Base-by-base conservation (phyloP, 176 grass and related monocot genomes). In the Carex scoparia region DNA sequence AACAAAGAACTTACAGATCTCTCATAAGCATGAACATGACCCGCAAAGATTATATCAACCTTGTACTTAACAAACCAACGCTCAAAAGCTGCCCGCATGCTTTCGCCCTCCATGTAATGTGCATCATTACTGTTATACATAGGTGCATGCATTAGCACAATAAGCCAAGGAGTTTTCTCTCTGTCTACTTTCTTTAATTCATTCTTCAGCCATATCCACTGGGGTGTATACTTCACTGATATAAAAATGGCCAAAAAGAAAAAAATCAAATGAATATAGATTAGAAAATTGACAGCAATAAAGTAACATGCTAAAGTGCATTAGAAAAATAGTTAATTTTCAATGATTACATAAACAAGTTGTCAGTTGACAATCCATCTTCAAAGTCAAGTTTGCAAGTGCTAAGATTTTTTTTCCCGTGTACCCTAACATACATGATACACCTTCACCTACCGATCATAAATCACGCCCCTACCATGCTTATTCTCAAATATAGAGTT, bases 81-180 rank as follows among this genome's bases (percentile, higher is more conserved):
- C 67, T 95, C 93, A 68, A 98, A 98, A 86, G 69, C 93, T 83
- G 71, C 90, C 51, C 96, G 74, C 91, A 98, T 95, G 8, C 93
- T 94, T 89, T 98, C 96, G 12, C 96, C 96, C 84, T 98, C 96
- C 96, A 95, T 92, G 62, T 91, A 98, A 79, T 95, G 93, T 59
- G 85, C 93, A 30, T 91, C 53, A 49, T 98, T 98, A 80, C 93
- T 95, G 77, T 95, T 98, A 90, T 98, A 95, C 27, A 98, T 84
- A 65, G 95, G 95, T 37, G 84, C 53, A 81, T 98, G 95, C 95
- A 98, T 98, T 67, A 98, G 89, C 87, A 95, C 88, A 42, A 98
- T 98, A 66, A 98, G 88, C 95, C 95, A 98, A n/a, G 95, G 95
- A 48, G 95, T 98, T 90, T 95, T 95, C 87, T 98, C 95, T 83